Percentiles rank a stretch among this genome's conserved stretches.
Conservation (phyloP, 1,284 basidiomycete species). For the Veloboletus limbatus region DNA sequence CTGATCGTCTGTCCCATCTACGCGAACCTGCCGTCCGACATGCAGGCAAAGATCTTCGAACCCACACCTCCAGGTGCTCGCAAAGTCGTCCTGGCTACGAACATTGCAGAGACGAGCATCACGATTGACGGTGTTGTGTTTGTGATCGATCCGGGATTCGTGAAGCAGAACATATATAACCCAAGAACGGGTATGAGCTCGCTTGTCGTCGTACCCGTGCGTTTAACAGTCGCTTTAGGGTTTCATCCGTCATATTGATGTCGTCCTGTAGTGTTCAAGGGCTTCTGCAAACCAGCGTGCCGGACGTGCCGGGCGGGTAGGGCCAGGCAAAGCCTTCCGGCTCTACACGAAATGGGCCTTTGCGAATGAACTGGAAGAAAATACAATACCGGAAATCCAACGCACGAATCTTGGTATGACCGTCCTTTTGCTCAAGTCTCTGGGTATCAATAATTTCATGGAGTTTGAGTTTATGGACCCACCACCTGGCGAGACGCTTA, state of each 20-base stretch:
- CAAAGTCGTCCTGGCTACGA: constrained; percentile 97
- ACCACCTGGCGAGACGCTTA: constrained; percentile 97
- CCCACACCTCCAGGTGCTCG: constrained; percentile 95
- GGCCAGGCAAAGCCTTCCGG: constrained; percentile 97
- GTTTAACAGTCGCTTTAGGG: constrained; percentile 29
- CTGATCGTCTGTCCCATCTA: constrained; percentile 97
- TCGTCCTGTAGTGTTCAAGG: constrained; percentile 72
- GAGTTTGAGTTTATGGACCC: constrained; percentile 99
- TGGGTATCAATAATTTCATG: constrained; percentile 96
- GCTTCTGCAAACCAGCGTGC: constrained; percentile 97
- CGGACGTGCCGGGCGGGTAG: constrained; percentile 95
- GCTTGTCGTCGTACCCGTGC: constrained; percentile 86
- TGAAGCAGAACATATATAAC: constrained; percentile 97
- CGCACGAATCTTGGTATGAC: constrained; percentile 97
- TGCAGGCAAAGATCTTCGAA: constrained; percentile 99
- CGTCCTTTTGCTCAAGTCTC: constrained; percentile 89
- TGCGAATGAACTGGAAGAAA: constrained; percentile 92
- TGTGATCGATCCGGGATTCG: constrained; percentile 96
- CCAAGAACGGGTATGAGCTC: constrained; percentile 97
- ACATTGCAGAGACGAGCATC: constrained; percentile 98
- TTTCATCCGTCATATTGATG: constrained; percentile 11
- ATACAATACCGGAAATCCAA: constrained; percentile 98
- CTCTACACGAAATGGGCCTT: constrained; percentile 97
- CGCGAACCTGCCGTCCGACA: constrained; percentile 95
- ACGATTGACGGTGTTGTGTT: constrained; percentile 98